Base-by-base conservation (phyloP, 768 basidiomycete species). In the Sutorius australiensis region DNA sequence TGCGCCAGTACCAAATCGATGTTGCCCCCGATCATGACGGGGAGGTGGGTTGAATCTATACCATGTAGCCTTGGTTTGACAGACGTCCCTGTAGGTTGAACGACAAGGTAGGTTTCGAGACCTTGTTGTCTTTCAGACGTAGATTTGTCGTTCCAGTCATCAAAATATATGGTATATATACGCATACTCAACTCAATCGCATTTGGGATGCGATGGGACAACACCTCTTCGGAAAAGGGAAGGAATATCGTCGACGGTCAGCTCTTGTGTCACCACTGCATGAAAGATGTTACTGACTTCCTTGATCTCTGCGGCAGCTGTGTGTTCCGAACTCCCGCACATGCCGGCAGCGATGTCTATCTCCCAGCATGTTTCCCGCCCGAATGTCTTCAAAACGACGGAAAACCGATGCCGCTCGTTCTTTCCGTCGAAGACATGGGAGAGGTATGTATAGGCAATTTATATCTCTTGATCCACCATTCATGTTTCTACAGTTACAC, bases 191-290 rank as follows among this genome's bases (percentile, higher is more conserved):
- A 53, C 59, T 80, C 31, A 72, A 75, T 41, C 70, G 72, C 6
- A 67, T 80, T 27, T 81, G 81, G 80, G 73, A 75, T 16, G 63
- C 69, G 0, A 63, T 83, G 42, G 72, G 75, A 1, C 60, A 62
- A 6, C 77, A 79, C 44, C 67, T 80, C 6, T 61, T 60, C 5
- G 65, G 71, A 4, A 76, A 71, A 40, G 79, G 81, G 19, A 74
- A 71, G 50, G 80, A 81, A 54, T 88, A 89, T 52, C 70, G 70
- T 28, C 67, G 68, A 19, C 75, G 83, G 84, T 81, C 39, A 54
- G 55, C 42, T 40, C 14, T 30, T 3, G 9, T 38, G 21, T 14
- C 21, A 7, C 38, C 12, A 13, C 3, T n/a, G 28, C 21, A 16
- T 6, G 27, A 32, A 33, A 21, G 24, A 9, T 9, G 12, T 19